phyloP scores from a whole-genome alignment of 768 basidiomycete species.

The Rhizopogon roseolus region DNA sequence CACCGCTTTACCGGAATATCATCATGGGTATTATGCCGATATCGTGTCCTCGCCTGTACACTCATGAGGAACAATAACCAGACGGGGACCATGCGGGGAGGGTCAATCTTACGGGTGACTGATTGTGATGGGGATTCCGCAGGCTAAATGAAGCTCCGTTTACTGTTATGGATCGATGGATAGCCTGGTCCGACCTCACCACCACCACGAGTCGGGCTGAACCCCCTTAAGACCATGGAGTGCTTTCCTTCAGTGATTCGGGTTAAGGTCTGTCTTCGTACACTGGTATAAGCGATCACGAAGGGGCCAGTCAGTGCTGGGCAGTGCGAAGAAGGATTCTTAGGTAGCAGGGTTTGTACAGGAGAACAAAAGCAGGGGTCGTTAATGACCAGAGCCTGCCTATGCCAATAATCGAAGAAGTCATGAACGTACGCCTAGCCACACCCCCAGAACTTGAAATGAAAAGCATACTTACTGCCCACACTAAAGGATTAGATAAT shows the following conservation, averaged over 20 bases:
- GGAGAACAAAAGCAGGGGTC: not conserved
- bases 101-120: not conserved
- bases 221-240: not conserved
- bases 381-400: not conserved
- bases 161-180: not conserved
- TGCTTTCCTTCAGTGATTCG: not conserved
- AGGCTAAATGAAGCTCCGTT: not conserved
- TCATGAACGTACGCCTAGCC: not conserved
- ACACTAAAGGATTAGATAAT: not conserved
- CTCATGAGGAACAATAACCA: not conserved
- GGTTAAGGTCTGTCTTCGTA: not conserved
- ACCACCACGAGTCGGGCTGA: not conserved
- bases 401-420: not conserved
- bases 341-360: not conserved
- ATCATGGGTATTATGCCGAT: not conserved
- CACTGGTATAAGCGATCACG: not conserved
- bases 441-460: not conserved
- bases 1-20: not conserved
- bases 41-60: not conserved
- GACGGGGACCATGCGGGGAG: not conserved
- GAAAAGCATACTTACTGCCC: not conserved
- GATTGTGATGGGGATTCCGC: not conserved
- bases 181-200: not conserved
- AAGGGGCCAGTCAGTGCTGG: not conserved
- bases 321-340: not conserved